A percentile compares a stretch with the other conserved stretches of the same genome.
Conservation (phyloP, 2,329 filamentous ascomycete species). For the Botryotinia convoluta region DNA sequence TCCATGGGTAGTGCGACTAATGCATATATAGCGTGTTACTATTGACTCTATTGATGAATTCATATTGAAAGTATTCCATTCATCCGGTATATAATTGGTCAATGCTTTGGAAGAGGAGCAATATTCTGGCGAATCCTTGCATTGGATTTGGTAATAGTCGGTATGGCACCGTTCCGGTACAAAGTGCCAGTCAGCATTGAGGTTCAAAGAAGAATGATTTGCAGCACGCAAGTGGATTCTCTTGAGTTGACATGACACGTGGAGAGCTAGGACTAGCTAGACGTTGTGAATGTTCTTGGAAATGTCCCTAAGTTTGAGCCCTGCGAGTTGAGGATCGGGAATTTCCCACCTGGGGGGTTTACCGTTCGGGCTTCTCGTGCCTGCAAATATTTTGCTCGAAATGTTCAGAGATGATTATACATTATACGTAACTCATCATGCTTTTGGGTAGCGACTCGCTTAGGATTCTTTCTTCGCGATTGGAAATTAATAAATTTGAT, state of each 20-base stretch:
- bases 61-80: neutral
- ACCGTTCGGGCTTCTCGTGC: no score
- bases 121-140: neutral
- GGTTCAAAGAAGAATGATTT: neutral
- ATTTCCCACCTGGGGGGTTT: neutral
- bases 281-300: neutral
- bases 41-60: neutral
- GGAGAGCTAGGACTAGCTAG: neutral
- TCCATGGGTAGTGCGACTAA: neutral
- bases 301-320: neutral
- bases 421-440: neutral
- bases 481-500: neutral
- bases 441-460: no score
- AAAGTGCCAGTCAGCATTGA: neutral
- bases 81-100: neutral
- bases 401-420: neutral
- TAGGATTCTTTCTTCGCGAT: neutral
- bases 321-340: neutral
- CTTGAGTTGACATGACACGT: neutral
- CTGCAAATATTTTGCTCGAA: neutral
- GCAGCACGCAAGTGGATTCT: neutral
- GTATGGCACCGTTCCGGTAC: neutral
- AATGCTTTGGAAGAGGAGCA: neutral
- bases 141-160: neutral
- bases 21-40: neutral